Evolutionary conservation across 768 basidiomycete genomes (phyloP).

Genomic region (Lactifluus hygrophoroides): DNA sequence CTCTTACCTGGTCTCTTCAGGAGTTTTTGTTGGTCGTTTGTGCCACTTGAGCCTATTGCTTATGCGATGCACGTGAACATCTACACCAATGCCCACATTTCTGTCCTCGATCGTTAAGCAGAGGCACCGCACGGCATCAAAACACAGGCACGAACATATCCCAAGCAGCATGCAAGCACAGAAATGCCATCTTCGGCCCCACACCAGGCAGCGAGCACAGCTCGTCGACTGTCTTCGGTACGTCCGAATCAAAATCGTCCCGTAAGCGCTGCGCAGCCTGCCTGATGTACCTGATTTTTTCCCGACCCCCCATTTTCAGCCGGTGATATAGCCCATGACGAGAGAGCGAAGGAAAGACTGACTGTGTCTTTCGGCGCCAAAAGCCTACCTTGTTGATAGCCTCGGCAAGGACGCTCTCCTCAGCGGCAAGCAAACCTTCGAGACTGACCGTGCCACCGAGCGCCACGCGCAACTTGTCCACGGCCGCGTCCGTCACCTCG

Average conservation of each 20-base stretch:
- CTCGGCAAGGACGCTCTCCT: conserved; percentile 51
- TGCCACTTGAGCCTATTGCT: conserved; percentile 95
- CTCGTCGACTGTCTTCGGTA: conserved; percentile 83
- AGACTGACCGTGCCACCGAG: conserved; percentile 77
- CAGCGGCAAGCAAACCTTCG: conserved; percentile 56
- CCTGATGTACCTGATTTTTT: conserved; percentile 53
- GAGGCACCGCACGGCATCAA: not conserved
- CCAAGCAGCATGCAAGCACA: conserved; percentile 80
- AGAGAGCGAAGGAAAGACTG: conserved; percentile 24
- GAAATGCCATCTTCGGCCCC: conserved; percentile 94
- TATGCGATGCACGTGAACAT: conserved; percentile 93
- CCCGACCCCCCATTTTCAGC: too few species aligned
- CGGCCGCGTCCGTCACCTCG: conserved; percentile 74
- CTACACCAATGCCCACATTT: conserved; percentile 88
- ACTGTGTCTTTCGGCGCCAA: conserved; percentile 84
- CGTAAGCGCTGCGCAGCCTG: conserved; percentile 59
- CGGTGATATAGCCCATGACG: too few species aligned
- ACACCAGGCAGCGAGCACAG: conserved; percentile 85
- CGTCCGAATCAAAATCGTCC: conserved; percentile 71
- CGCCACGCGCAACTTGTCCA: conserved; percentile 58
- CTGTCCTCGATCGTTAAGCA: conserved; percentile 30
- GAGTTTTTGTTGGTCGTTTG: conserved; percentile 67
- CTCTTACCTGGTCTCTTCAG: conserved; percentile 76
- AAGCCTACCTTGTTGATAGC: conserved; percentile 90
- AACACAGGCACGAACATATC: conserved; percentile 44